A percentile compares a stretch with the other conserved stretches of the same genome.
These are phyloP conservation scores for Lactifluus subvellereus DNA, from an alignment of 768 basidiomycete genomes.

Conservation along the genomic window DNA sequence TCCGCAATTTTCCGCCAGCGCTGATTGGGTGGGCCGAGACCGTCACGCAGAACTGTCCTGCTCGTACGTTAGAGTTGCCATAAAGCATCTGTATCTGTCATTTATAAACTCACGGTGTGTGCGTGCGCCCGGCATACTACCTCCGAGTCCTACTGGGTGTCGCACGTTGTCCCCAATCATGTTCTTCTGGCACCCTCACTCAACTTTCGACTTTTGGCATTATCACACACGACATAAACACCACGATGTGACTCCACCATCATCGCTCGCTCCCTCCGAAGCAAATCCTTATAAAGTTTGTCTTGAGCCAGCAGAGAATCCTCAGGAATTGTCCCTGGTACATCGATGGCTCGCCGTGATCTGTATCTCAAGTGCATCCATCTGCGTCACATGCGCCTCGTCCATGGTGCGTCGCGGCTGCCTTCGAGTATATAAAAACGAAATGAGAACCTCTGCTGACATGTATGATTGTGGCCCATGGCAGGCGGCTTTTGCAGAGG, in stretches of 20 bases:
- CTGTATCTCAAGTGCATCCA: conserved; percentile 23
- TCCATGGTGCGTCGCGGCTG: conserved; percentile 24
- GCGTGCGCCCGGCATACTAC: neutral
- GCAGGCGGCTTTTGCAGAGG: conserved; percentile 36
- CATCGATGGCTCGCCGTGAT: conserved; percentile 26
- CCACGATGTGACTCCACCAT: neutral
- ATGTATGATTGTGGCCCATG: no score
- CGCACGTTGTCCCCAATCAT: neutral
- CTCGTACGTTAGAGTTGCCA: neutral
- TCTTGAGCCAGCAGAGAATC: conserved; percentile 24
- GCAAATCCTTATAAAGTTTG: conserved; percentile 17
- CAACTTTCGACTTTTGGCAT: conserved; percentile 2
- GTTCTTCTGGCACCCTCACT: conserved; percentile 12
- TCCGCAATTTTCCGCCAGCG: neutral
- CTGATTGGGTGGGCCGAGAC: neutral
- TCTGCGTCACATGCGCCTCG: conserved; percentile 28
- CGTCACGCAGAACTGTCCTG: neutral
- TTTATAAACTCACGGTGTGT: neutral
- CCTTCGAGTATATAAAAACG: no score
- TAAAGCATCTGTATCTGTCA: neutral
- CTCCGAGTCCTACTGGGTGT: neutral
- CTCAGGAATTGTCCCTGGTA: conserved; percentile 21
- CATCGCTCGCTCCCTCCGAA: neutral
- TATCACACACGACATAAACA: neutral
- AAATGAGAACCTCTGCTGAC: neutral